phyloP scores from a whole-genome alignment of 495 filamentous ascomycete species.

The Xylaria grammica region DNA sequence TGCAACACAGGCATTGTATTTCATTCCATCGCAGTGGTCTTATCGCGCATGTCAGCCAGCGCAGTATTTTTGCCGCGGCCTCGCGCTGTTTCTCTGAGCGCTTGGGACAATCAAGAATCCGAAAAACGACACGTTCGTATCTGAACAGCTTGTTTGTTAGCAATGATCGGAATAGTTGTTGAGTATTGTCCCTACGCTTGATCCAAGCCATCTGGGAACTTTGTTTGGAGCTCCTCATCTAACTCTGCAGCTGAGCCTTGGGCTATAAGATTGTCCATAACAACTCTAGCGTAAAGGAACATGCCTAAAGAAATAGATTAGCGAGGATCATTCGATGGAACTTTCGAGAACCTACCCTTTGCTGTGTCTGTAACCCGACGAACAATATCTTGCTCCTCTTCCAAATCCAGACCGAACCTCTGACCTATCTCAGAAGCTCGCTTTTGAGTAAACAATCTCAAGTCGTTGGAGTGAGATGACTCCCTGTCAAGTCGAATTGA shows the following conservation, averaged over 20 bases:
- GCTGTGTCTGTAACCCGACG: constrained; percentile 13
- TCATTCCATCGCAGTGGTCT: constrained; percentile 19
- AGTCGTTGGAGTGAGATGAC: background rate
- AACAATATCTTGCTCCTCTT: constrained; percentile 14
- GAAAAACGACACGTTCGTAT: constrained; percentile 19
- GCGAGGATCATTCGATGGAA: background rate
- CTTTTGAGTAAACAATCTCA: constrained; percentile 3
- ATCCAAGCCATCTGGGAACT: constrained; percentile 2
- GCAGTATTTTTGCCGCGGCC: constrained; percentile 11
- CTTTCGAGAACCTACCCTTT: constrained; percentile 1
- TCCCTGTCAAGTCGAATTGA: constrained; percentile 14
- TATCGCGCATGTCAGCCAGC: constrained; percentile 18
- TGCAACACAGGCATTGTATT: constrained; percentile 21
- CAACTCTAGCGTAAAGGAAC: constrained; percentile 20
- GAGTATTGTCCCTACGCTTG: background rate
- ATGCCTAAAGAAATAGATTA: constrained; percentile 3
- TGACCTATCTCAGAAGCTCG: background rate
- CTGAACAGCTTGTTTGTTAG: background rate
- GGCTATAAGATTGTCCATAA: constrained; percentile 20
- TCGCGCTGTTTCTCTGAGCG: background rate
- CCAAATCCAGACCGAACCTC: background rate
- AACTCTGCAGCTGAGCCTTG: constrained; percentile 6
- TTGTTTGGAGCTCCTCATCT: background rate
- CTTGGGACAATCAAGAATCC: constrained; percentile 6
- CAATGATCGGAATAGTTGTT: background rate